A percentile compares a stretch with the other conserved stretches of the same genome.
These are phyloP conservation scores for Aspergillus candidus DNA, from an alignment of 2,329 filamentous ascomycete genomes.

Conservation along the genomic window DNA sequence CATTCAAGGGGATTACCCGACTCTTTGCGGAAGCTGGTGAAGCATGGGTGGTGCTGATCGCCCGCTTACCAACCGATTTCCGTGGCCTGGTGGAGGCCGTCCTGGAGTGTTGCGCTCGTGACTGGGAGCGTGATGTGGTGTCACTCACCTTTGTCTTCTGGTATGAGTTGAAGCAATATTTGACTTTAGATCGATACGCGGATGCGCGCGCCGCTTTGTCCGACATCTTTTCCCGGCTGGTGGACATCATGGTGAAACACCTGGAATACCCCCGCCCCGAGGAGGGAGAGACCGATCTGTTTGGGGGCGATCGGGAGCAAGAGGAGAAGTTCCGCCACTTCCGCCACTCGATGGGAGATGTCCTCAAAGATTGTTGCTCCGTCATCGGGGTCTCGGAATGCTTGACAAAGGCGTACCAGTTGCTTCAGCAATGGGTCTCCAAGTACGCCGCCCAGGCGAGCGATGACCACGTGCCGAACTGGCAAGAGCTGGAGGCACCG, in stretches of 20 bases:
- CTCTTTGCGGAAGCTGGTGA: slow-evolving; percentile 91
- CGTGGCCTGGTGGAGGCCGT: slow-evolving; percentile 79
- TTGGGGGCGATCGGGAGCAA: slow-evolving; percentile 89
- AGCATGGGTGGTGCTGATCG: slow-evolving; percentile 88
- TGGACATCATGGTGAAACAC: slow-evolving; percentile 88
- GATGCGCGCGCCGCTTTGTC: slow-evolving; percentile 69
- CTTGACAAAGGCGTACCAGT: slow-evolving; percentile 75
- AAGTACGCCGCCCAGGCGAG: slow-evolving; percentile 72
- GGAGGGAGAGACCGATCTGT: slow-evolving; percentile 72
- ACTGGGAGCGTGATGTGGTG: slow-evolving; percentile 85
- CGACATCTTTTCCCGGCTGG: slow-evolving; percentile 79
- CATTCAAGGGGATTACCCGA: slow-evolving; percentile 80
- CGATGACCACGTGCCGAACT: slow-evolving; percentile 73
- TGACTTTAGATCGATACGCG: slow-evolving; percentile 84
- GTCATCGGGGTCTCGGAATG: slow-evolving; percentile 92
- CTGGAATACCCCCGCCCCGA: slow-evolving; percentile 80
- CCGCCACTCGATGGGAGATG: slow-evolving; percentile 94
- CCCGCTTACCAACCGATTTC: slow-evolving; percentile 75
- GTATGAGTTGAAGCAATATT: slow-evolving; percentile 96
- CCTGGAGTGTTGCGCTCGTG: slow-evolving; percentile 82
- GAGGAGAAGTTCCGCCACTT: slow-evolving; percentile 98
- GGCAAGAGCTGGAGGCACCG: slow-evolving; percentile 93
- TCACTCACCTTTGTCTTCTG: slow-evolving; percentile 94
- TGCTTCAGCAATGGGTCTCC: slow-evolving; percentile 83
- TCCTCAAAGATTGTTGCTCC: slow-evolving; percentile 92